A percentile compares a stretch with the other conserved stretches of the same genome.
Evolutionary conservation across 768 basidiomycete species (phyloP).

Genomic region (Lentinula lateritia): DNA sequence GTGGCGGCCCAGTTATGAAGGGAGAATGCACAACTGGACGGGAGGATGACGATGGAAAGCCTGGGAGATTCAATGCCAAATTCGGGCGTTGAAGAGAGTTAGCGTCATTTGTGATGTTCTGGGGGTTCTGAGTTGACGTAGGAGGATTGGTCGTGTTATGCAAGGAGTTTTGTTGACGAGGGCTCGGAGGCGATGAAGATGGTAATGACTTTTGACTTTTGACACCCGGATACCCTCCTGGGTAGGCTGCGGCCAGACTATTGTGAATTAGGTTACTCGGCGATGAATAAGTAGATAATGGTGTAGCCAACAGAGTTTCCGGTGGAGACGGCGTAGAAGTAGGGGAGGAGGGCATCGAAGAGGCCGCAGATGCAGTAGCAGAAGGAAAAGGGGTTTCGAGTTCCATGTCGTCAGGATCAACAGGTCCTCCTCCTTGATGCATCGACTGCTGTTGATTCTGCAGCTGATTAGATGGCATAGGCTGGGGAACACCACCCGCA

Average conservation of each 20-base stretch:
- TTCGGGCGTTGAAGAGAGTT: not conserved
- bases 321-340: slow-evolving; percentile 35
- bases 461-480: slow-evolving; percentile 10
- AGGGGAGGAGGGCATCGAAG: slow-evolving; percentile 36
- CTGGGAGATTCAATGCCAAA: slow-evolving; percentile 1
- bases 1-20: not conserved
- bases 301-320: slow-evolving; percentile 48
- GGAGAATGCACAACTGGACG: slow-evolving; percentile 1
- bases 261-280: slow-evolving; percentile 23
- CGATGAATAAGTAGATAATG: slow-evolving; percentile 35
- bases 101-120: not conserved
- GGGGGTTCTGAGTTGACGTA: not conserved
- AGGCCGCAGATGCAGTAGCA: slow-evolving; percentile 21
- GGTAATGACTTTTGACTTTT: not conserved
- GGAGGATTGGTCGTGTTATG: not conserved
- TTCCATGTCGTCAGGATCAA: slow-evolving; percentile 82
- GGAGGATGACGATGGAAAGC: slow-evolving; percentile 1
- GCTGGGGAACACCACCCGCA: slow-evolving; percentile 8
- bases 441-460: slow-evolving; percentile 21
- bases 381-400: slow-evolving; percentile 43
- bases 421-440: slow-evolving; percentile 22
- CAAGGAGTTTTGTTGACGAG: not conserved
- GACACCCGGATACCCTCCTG: slow-evolving; percentile 2
- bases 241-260: slow-evolving; percentile 6
- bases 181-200: not conserved